These are phyloP conservation scores for Aspergillus tanneri DNA, from an alignment of 2,329 filamentous ascomycete genomes.

Conservation along the genomic window DNA sequence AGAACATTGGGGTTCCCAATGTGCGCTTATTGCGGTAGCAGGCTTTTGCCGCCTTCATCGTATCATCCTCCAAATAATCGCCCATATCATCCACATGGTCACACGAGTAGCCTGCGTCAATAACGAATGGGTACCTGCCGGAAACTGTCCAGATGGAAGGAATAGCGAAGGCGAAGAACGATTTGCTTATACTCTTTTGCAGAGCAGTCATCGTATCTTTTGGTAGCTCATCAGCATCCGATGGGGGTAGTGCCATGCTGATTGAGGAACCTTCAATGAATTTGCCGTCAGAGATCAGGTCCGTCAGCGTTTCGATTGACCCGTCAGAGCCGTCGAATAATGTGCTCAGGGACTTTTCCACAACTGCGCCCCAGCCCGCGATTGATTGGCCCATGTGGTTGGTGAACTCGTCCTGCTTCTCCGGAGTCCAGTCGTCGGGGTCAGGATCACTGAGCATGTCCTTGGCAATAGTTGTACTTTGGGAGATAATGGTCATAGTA, in stretches of 20 bases:
- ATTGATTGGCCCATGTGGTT: constrained; percentile 13
- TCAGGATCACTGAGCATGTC: constrained; percentile 1
- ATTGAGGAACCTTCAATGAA: too few species aligned
- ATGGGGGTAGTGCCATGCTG: too few species aligned
- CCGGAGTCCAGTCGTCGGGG: constrained; percentile 5
- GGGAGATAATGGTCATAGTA: constrained; percentile 7
- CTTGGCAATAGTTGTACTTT: constrained; percentile 14
- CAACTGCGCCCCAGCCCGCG: constrained; percentile 7
- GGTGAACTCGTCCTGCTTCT: constrained; percentile 13
- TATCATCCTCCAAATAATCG: constrained; percentile 9
- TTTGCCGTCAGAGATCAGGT: too few species aligned
- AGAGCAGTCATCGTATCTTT: constrained; percentile 1
- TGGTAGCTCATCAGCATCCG: too few species aligned
- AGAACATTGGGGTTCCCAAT: too few species aligned
- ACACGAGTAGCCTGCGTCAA: constrained; percentile 15
- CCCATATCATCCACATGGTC: constrained; percentile 7
- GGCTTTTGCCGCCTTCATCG: constrained; percentile 6
- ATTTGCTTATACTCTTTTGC: constrained; percentile 4
- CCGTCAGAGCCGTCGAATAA: constrained; percentile 4
- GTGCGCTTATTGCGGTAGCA: too few species aligned
- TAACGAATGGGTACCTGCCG: constrained; percentile 11
- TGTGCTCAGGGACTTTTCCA: neutral
- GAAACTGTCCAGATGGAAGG: constrained; percentile 14
- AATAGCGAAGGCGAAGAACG: constrained; percentile 13
- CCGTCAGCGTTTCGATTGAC: neutral